Conservation (phyloP, 129 eudicot species). For the Logfia minima region DNA sequence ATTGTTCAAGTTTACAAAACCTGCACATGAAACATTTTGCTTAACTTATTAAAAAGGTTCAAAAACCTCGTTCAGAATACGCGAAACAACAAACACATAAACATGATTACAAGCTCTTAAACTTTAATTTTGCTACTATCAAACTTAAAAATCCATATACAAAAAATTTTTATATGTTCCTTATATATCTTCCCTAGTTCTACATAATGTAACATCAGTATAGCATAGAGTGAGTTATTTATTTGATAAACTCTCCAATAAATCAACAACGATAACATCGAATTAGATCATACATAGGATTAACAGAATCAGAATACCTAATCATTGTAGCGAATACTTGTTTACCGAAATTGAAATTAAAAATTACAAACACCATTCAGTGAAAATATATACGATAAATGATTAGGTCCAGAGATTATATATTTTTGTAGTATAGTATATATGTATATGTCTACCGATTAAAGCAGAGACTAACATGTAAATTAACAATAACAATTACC, state of each 20-base stretch:
- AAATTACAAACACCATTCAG: neutral
- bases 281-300: neutral
- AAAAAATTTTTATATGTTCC: neutral
- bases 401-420: neutral
- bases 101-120: neutral
- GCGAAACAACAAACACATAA: no score
- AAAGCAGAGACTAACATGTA: neutral
- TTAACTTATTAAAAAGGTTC: neutral
- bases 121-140: neutral
- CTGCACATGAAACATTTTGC: neutral
- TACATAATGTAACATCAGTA: neutral
- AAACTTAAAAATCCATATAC: neutral
- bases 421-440: no score
- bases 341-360: neutral
- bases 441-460: no score
- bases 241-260: neutral
- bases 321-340: no score
- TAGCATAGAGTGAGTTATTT: neutral
- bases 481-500: neutral
- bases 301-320: neutral
- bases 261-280: neutral
- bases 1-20: slow-evolving; percentile 17
- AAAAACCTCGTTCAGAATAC: neutral
- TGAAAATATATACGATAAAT: neutral
- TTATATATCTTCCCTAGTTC: neutral